Evolutionary conservation across 2,329 filamentous ascomycete genomes (phyloP).

Genomic region (Gaeumannomyces sp.): DNA sequence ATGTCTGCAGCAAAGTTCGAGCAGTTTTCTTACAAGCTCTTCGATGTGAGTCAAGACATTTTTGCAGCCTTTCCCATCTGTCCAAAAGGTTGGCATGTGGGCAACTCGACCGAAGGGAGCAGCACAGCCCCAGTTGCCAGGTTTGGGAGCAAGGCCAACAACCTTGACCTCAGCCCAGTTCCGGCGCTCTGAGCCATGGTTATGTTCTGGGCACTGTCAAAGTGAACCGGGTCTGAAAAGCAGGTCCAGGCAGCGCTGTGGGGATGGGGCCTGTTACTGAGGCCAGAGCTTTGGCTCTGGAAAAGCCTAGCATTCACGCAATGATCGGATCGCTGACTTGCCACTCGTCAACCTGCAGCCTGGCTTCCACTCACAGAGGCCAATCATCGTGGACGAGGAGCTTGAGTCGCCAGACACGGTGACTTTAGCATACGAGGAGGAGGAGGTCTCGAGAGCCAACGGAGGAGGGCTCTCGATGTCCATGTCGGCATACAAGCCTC

Average conservation of each 20-base stretch:
- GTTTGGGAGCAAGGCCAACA: neutral
- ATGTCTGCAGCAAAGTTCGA: conserved; percentile 55
- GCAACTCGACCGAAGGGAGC: neutral
- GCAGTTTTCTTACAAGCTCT: conserved; percentile 50
- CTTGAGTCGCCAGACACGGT: conserved; percentile 53
- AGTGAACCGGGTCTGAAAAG: neutral
- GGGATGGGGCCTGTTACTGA: neutral
- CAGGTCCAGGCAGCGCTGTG: neutral
- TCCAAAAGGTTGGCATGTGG: neutral
- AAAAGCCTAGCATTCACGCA: neutral
- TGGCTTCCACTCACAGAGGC: conserved; percentile 46
- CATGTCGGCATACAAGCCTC: conserved; percentile 80
- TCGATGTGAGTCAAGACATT: conserved; percentile 46
- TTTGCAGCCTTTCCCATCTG: conserved; percentile 19
- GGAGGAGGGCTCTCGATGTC: conserved; percentile 55
- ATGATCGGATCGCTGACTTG: neutral
- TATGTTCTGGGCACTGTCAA: neutral
- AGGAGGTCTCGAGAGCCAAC: conserved; percentile 42
- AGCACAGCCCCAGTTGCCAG: neutral
- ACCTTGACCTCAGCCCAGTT: neutral
- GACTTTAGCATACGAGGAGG: conserved; percentile 51
- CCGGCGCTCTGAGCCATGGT: neutral
- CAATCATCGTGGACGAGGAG: conserved; percentile 53
- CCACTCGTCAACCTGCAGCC: conserved; percentile 30
- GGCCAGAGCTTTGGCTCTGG: neutral